Base-by-base conservation (phyloP, 2,329 filamentous ascomycete genomes). In the Pseudogymnoascus sp. region DNA sequence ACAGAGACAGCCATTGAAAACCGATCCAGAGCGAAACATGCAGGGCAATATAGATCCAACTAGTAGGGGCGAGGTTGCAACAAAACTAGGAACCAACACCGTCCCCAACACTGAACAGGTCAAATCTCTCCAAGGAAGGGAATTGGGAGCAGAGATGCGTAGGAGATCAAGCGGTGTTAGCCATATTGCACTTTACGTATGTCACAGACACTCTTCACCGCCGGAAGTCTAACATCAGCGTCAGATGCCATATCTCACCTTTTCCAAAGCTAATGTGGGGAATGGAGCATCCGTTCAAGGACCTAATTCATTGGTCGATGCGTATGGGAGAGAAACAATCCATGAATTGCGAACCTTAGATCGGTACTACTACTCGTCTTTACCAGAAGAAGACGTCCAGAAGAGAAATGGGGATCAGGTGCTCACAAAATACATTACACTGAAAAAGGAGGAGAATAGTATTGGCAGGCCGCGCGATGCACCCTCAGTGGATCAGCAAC, bases 191-290 rank as follows among this genome's bases (percentile, higher is more conserved):
- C 49, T 56, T 56, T 56, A 56, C 25, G 49, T 56, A 56, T 34
- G 49, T 56, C 7, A 12, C 16, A 3, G 9, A 9, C n/a, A n/a
- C 8, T 12, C 7, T 34, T 31, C n/a, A 5, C 25, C 4, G n/a
- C 9, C 3, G 2, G 16, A 14, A 56, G 6, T 56, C 49, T 56
- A 18, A 56, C n/a, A 18, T 18, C 1, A 6, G n/a, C 8, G 31
- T 34, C 18, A 56, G 49, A 56, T 56, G 49, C 49, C 49, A 18
- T 56, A 34, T 18, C 49, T 56, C 11, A 56, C 49, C 8, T 56
- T 56, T 34, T 56, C 49, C 3, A 34, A 56, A 12, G 49, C 49
- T 18, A 31, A 12, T 56, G 5, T 56, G 2, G 46, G 25, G 2
- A 12, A 34, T 34, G 28, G 9, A 34, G 11, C 3, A 18, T 34